Evolutionary conservation across 805 yeast species (phyloP).

Genomic region (Kazachstania martiniae): DNA sequence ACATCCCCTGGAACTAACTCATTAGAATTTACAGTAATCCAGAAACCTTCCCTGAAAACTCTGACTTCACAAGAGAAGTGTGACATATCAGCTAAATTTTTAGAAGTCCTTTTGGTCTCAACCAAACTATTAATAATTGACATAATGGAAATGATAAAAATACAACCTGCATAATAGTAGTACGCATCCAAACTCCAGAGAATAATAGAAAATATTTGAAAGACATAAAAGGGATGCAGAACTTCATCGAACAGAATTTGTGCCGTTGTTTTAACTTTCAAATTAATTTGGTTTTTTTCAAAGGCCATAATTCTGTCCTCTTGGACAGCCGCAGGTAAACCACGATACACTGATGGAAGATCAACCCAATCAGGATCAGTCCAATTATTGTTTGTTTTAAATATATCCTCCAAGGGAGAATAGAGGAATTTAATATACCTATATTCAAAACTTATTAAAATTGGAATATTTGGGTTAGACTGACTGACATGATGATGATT

Average conservation of each 20-base stretch:
- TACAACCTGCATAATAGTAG: conserved; percentile 88
- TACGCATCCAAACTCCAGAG: conserved; percentile 90
- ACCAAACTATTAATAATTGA: conserved; percentile 71
- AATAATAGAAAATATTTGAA: conserved; percentile 84
- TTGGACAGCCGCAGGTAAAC: conserved; percentile 58
- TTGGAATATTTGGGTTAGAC: conserved; percentile 42
- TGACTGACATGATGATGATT: conserved; percentile 16
- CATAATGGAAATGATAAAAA: conserved; percentile 71
- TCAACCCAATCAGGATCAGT: conserved; percentile 69
- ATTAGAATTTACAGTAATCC: conserved; percentile 68
- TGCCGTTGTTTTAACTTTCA: conserved; percentile 57
- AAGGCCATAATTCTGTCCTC: conserved; percentile 65
- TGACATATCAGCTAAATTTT: conserved; percentile 63
- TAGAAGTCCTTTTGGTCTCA: conserved; percentile 75
- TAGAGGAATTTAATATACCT: conserved; percentile 76
- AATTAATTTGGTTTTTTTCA: conserved; percentile 64
- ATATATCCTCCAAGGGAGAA: conserved; percentile 80
- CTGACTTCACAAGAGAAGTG: conserved; percentile 69
- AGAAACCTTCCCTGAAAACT: conserved; percentile 85
- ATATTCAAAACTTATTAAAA: conserved; percentile 62
- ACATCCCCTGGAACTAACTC: conserved; percentile 95
- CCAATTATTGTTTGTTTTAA: conserved; percentile 80
- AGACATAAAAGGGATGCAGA: conserved; percentile 88
- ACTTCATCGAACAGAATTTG: conserved; percentile 76
- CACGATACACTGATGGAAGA: conserved; percentile 41